These are phyloP conservation scores for Acanthamoeba comandoni DNA, from an alignment of 208 protist species.

Conservation along the genomic window DNA sequence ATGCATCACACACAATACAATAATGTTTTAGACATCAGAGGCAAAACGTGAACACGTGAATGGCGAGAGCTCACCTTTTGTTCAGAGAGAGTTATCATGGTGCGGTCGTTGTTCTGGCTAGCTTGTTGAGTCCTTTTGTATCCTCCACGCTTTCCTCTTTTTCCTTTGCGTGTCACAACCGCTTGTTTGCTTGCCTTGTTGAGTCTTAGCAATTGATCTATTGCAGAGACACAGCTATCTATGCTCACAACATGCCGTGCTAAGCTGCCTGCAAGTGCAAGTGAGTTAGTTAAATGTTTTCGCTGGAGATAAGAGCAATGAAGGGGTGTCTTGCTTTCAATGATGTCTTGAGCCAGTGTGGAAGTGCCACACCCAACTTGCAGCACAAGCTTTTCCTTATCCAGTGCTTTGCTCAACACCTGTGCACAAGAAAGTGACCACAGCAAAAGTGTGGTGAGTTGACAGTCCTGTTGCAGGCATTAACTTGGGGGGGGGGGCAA, in stretches of 20 bases:
- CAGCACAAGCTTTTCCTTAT: background rate
- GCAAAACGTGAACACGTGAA: too few species aligned
- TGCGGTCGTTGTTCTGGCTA: too few species aligned
- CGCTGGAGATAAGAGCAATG: background rate
- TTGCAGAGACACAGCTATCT: conserved; percentile 30
- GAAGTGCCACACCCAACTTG: conserved; percentile 64
- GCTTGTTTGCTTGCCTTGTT: background rate
- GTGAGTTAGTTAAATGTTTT: background rate
- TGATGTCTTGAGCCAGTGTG: conserved; percentile 26
- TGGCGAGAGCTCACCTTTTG: too few species aligned
- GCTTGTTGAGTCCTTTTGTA: too few species aligned
- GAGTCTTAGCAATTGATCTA: conserved; percentile 26
- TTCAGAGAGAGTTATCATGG: too few species aligned
- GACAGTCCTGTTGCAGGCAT: background rate
- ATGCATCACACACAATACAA: too few species aligned
- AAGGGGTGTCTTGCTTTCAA: background rate
- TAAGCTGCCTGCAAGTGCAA: conserved; percentile 3
- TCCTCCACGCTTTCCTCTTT: too few species aligned
- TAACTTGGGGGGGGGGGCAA: background rate
- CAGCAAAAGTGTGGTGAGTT: background rate
- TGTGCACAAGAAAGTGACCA: conserved; percentile 48
- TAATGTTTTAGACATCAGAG: too few species aligned
- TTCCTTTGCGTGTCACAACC: too few species aligned
- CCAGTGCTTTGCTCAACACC: too few species aligned
- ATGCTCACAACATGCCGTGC: conserved; percentile 50